A percentile compares a stretch with the other conserved stretches of the same genome.
These are phyloP conservation scores for Heteromeles arbutifolia DNA, from an alignment of 306 rosid species.

Conservation along the genomic window DNA sequence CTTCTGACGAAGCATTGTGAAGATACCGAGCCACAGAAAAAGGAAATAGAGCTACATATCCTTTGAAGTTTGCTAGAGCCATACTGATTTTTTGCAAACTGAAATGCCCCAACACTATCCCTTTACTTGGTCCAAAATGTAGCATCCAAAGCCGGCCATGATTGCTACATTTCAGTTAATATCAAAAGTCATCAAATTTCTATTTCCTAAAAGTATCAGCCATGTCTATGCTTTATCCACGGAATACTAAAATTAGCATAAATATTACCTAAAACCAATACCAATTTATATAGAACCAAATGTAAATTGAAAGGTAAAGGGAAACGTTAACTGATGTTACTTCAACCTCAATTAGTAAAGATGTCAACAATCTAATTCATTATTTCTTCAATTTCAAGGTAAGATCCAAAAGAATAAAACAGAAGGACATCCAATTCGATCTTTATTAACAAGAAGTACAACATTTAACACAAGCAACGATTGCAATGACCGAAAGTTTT, in stretches of 20 bases:
- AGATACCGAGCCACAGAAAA: slow-evolving; percentile 20
- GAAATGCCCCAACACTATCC: slow-evolving; percentile 13
- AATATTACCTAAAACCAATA: background rate
- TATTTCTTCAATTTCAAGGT: background rate
- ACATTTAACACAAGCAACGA: background rate
- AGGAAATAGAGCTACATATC: slow-evolving; percentile 17
- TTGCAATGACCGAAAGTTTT: background rate
- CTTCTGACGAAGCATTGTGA: slow-evolving; percentile 30
- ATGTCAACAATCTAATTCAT: background rate
- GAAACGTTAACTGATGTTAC: background rate
- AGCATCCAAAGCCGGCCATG: slow-evolving; percentile 53
- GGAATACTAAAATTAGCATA: slow-evolving; percentile 16
- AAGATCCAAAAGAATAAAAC: background rate
- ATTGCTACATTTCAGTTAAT: slow-evolving; percentile 27
- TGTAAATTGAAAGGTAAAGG: background rate
- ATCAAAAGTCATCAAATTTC: slow-evolving; percentile 13
- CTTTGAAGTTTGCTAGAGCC: slow-evolving; percentile 35
- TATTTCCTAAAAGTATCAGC: background rate
- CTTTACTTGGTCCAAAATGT: slow-evolving; percentile 24
- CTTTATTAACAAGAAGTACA: background rate
- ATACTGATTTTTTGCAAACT: slow-evolving; percentile 24
- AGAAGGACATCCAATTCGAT: background rate
- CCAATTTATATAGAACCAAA: background rate
- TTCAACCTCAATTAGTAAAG: background rate
- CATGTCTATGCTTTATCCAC: background rate